phyloP scores from a whole-genome alignment of 164 flowering plant genomes.

The Vitis rupestris region DNA sequence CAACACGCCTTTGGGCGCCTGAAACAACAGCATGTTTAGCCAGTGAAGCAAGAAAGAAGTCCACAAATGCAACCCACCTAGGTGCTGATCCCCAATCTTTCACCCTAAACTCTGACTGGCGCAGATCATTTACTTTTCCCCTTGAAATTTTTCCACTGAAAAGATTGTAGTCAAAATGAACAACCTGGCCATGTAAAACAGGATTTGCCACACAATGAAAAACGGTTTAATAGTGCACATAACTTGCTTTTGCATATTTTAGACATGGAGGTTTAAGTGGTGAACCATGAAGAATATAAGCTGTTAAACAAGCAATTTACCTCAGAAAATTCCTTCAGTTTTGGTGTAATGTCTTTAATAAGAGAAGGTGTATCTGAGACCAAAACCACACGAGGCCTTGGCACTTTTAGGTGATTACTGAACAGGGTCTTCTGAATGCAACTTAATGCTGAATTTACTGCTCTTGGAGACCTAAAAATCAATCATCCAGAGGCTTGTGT shows the following conservation, averaged over 20 bases:
- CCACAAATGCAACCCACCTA: slow-evolving; percentile 99
- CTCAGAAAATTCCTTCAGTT: slow-evolving; percentile 71
- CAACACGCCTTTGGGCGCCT: slow-evolving; percentile 94
- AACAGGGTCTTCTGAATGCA: slow-evolving; percentile 60
- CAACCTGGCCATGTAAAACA: slow-evolving; percentile 42
- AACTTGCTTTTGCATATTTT: too few species aligned
- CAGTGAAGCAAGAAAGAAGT: slow-evolving; percentile 92
- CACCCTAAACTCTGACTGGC: slow-evolving; percentile 48
- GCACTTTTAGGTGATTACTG: slow-evolving; percentile 17
- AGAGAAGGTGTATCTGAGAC: slow-evolving; percentile 90
- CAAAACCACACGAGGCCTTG: slow-evolving; percentile 65
- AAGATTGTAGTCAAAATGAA: slow-evolving; percentile 72
- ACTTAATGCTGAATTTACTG: slow-evolving; percentile 62
- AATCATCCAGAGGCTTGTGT: too few species aligned
- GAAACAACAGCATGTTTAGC: slow-evolving; percentile 82
- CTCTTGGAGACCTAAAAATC: slow-evolving; percentile 52
- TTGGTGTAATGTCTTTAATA: slow-evolving; percentile 43
- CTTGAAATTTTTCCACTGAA: slow-evolving; percentile 64
- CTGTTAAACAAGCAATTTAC: slow-evolving; percentile 27
- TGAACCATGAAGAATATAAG: neutral
- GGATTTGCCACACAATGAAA: too few species aligned
- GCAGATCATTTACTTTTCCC: slow-evolving; percentile 14
- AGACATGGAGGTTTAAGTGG: too few species aligned
- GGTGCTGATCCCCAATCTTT: slow-evolving; percentile 99
- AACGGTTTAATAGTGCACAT: too few species aligned